Evolutionary conservation across 352 stramenopile genomes (phyloP).

Genomic region (Phytopythium chamaehyphon): DNA sequence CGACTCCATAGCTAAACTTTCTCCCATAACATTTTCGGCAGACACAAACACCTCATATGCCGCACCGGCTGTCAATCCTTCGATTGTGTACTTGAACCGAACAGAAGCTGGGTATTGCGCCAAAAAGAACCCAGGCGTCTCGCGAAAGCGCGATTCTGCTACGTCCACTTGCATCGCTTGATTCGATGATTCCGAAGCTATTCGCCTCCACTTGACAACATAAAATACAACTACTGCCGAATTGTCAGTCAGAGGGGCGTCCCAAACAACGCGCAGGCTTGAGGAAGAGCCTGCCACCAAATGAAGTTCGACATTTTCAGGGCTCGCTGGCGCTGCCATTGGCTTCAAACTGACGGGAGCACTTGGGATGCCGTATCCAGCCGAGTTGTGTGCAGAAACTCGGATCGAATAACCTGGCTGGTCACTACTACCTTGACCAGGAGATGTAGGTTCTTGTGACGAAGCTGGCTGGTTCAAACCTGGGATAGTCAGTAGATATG

Average conservation of each 20-base stretch:
- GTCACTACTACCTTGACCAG: slow-evolving; percentile 28
- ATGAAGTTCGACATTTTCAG: slow-evolving; percentile 61
- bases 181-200: background rate
- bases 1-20: slow-evolving; percentile 20
- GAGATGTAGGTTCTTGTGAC: slow-evolving; percentile 15
- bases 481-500: slow-evolving; percentile 52
- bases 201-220: slow-evolving; percentile 76
- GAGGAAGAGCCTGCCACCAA: slow-evolving; percentile 65
- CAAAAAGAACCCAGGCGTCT: slow-evolving; percentile 44
- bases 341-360: slow-evolving; percentile 77
- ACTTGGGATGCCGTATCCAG: slow-evolving; percentile 60
- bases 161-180: background rate
- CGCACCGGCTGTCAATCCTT: slow-evolving; percentile 29
- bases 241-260: slow-evolving; percentile 74
- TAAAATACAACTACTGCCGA: slow-evolving; percentile 84
- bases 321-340: slow-evolving; percentile 75
- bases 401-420: slow-evolving; percentile 57
- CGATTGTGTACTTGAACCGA: slow-evolving; percentile 71
- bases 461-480: slow-evolving; percentile 40
- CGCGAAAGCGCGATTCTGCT: slow-evolving; percentile 23
- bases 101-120: slow-evolving; percentile 38
- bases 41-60: slow-evolving; percentile 52
- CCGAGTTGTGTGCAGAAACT: slow-evolving; percentile 57
- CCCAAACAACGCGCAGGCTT: slow-evolving; percentile 87
- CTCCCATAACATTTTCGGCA: slow-evolving; percentile 77